Conservation (phyloP, 2,329 filamentous ascomycete genomes). For the Daldinia sp. region DNA sequence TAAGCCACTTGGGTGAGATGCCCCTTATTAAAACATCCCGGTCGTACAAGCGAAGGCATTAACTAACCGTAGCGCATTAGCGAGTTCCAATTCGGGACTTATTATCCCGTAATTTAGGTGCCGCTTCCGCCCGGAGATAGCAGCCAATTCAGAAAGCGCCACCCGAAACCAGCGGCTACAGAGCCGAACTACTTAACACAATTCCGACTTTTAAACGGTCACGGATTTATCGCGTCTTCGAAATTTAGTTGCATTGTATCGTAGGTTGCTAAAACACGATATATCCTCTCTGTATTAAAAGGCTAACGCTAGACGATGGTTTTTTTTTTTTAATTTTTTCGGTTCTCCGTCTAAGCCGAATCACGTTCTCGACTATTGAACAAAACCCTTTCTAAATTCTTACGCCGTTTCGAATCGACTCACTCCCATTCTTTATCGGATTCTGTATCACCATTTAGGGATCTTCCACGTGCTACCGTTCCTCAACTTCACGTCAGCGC, state of each 20-base stretch:
- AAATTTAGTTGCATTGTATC: background rate
- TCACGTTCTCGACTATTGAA: slow-evolving; percentile 10
- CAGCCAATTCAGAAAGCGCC: background rate
- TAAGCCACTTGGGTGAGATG: background rate
- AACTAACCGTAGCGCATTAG: too few relatives aligned
- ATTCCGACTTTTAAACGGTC: background rate
- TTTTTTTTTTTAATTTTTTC: too few relatives aligned
- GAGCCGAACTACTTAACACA: background rate
- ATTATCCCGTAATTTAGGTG: background rate
- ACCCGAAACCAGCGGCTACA: background rate
- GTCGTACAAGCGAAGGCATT: background rate
- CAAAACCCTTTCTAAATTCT: slow-evolving; percentile 17
- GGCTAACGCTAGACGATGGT: background rate
- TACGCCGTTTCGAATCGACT: background rate
- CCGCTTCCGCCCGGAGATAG: background rate
- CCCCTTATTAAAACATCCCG: background rate
- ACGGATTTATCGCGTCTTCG: slow-evolving; percentile 25
- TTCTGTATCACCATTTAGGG: background rate
- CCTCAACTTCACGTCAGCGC: background rate
- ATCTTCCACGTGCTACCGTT: background rate
- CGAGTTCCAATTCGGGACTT: background rate
- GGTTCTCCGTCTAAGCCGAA: background rate
- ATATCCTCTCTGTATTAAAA: slow-evolving; percentile 12
- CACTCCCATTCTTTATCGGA: slow-evolving; percentile 4
- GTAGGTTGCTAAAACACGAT: background rate